These are phyloP conservation scores for Sugiyamaella floridensis DNA, from an alignment of 805 yeast species.

Conservation along the genomic window DNA sequence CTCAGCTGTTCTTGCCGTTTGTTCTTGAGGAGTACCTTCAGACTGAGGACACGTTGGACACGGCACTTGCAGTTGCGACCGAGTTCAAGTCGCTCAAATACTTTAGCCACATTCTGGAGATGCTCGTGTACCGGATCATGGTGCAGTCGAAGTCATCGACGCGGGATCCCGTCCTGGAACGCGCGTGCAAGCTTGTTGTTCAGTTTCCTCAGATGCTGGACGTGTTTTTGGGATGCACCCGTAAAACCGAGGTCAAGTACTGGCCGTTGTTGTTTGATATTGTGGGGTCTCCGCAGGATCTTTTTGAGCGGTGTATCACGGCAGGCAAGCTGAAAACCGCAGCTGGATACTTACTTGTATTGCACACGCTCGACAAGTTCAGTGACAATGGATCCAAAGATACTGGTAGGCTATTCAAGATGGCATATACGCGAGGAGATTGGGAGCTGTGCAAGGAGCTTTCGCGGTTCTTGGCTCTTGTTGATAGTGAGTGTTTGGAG, in stretches of 20 bases:
- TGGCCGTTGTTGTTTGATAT: conserved; percentile 40
- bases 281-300: conserved; percentile 30
- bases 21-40: conserved; percentile 27
- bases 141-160: conserved; percentile 13
- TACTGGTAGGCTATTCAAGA: conserved; percentile 27
- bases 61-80: conserved; percentile 24
- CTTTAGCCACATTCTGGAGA: conserved; percentile 37
- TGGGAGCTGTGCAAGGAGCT: conserved; percentile 34
- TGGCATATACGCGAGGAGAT: conserved; percentile 30
- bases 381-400: conserved; percentile 24
- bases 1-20: conserved; percentile 30
- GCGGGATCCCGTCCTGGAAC: conserved; percentile 15
- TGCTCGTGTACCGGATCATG: conserved; percentile 32
- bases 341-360: conserved; percentile 34
- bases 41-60: conserved; percentile 7
- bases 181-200: conserved; percentile 26
- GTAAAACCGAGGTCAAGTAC: conserved; percentile 51
- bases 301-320: conserved; percentile 32
- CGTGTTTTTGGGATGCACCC: conserved; percentile 41
- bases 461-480: conserved; percentile 33
- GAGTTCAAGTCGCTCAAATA: conserved; percentile 31
- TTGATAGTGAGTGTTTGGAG: conserved; percentile 23
- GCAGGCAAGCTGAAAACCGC: conserved; percentile 34
- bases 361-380: conserved; percentile 28
- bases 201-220: conserved; percentile 33